These are phyloP conservation scores for Penicillium tannophilum DNA, from an alignment of 495 filamentous ascomycete species.

Conservation along the genomic window DNA sequence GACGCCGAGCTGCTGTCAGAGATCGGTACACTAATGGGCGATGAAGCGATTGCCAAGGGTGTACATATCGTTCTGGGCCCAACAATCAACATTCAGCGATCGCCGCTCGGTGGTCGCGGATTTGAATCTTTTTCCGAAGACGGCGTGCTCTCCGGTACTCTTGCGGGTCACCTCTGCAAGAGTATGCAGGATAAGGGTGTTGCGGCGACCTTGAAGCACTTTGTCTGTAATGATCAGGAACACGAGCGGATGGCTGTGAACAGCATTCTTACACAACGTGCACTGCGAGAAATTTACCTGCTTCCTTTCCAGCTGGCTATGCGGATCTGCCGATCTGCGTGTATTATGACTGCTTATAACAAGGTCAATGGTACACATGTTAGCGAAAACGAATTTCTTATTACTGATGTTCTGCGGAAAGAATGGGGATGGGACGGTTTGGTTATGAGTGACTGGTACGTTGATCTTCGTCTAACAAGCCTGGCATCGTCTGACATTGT, in stretches of 20 bases:
- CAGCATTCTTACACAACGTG: slow-evolving; percentile 66
- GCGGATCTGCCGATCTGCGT: slow-evolving; percentile 62
- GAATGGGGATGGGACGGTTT: slow-evolving; percentile 73
- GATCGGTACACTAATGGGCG: slow-evolving; percentile 64
- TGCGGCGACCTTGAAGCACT: slow-evolving; percentile 79
- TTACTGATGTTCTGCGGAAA: slow-evolving; percentile 64
- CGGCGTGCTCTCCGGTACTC: slow-evolving; percentile 66
- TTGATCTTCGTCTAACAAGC: slow-evolving; percentile 9
- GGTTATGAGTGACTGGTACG: slow-evolving; percentile 73
- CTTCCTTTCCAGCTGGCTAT: slow-evolving; percentile 73
- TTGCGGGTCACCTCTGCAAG: slow-evolving; percentile 66
- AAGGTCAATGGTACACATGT: slow-evolving; percentile 72
- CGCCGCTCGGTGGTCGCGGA: slow-evolving; percentile 73
- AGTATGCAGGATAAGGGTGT: slow-evolving; percentile 73
- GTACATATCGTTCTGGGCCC: slow-evolving; percentile 72
- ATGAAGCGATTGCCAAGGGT: slow-evolving; percentile 70
- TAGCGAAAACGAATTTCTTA: slow-evolving; percentile 61
- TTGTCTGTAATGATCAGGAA: slow-evolving; percentile 81
- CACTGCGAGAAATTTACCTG: slow-evolving; percentile 76
- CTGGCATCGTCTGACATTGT: background rate
- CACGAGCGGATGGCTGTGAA: slow-evolving; percentile 69
- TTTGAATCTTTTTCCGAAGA: slow-evolving; percentile 85
- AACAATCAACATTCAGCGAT: slow-evolving; percentile 77
- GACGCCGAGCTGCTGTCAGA: slow-evolving; percentile 61
- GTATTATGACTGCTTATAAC: slow-evolving; percentile 77